phyloP scores from a whole-genome alignment of 179 eudicot species.

The Silene noctiflora region DNA sequence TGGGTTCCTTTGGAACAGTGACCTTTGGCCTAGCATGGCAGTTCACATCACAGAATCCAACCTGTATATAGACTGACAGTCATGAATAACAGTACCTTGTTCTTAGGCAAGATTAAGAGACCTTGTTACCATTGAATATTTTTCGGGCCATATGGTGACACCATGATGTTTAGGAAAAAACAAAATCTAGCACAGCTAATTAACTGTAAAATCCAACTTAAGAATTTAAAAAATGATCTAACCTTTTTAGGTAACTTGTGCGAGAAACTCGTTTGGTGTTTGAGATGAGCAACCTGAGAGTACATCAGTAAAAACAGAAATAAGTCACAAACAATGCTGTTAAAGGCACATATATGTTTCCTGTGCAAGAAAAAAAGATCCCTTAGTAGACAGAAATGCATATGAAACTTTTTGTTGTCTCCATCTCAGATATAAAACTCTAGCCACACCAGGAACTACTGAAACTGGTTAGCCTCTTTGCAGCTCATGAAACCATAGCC shows the following conservation, averaged over 20 bases:
- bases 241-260: conserved; percentile 71
- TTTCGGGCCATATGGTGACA: not conserved
- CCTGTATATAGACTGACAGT: conserved; percentile 27
- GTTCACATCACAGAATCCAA: conserved; percentile 28
- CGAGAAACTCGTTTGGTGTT: conserved; percentile 51
- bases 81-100: conserved; percentile 1
- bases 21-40: conserved; percentile 36
- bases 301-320: not conserved
- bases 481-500: not conserved
- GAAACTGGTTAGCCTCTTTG: not conserved
- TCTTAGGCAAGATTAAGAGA: too few relatives aligned
- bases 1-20: conserved; percentile 63
- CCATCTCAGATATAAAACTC: not conserved
- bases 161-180: not conserved
- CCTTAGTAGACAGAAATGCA: not conserved
- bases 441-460: not conserved
- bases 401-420: not conserved
- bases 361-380: not conserved
- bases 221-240: conserved; percentile 1
- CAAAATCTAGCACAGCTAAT: not conserved
- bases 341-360: not conserved
- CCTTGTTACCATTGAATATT: not conserved
- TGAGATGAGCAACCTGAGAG: conserved; percentile 67
- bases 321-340: not conserved
- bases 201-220: not conserved